A percentile compares a stretch with the other conserved stretches of the same genome.
phyloP scores from a whole-genome alignment of 2,329 filamentous ascomycete genomes.

The Cercospora berteroae region DNA sequence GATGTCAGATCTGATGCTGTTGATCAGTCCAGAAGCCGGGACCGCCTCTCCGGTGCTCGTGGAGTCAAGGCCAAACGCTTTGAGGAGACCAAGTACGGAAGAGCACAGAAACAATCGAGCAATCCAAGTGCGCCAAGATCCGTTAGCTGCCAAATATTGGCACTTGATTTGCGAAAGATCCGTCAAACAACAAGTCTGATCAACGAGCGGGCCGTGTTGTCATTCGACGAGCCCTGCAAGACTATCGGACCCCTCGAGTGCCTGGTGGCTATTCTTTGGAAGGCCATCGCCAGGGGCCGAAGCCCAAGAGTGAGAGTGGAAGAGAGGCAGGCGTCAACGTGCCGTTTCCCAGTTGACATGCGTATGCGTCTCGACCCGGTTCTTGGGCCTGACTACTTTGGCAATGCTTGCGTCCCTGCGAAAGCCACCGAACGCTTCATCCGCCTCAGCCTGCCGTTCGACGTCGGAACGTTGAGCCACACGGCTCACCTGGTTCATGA shows the following conservation, averaged over 20 bases:
- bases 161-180: conserved; percentile 23
- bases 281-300: conserved; percentile 19
- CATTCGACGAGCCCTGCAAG: neutral
- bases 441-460: conserved; percentile 18
- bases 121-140: neutral
- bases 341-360: conserved; percentile 19
- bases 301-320: conserved; percentile 8
- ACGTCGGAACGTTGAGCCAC: conserved; percentile 17
- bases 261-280: conserved; percentile 27
- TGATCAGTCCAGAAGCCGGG: conserved; percentile 15
- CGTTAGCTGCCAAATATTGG: conserved; percentile 17
- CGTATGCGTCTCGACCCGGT: conserved; percentile 15
- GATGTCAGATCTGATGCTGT: conserved; percentile 12
- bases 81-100: conserved; percentile 11
- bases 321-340: neutral
- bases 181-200: conserved; percentile 17
- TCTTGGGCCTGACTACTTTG: neutral
- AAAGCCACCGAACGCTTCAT: conserved; percentile 8
- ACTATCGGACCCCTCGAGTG: conserved; percentile 18
- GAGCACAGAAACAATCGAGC: neutral
- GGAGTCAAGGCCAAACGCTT: conserved; percentile 12
- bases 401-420: conserved; percentile 1
- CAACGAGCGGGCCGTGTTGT: conserved; percentile 17
- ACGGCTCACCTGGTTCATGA: conserved; percentile 6
- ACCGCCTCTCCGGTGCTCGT: conserved; percentile 18